These are phyloP conservation scores for Pythium pyrilobum DNA, from an alignment of 352 stramenopile species.

Conservation along the genomic window DNA sequence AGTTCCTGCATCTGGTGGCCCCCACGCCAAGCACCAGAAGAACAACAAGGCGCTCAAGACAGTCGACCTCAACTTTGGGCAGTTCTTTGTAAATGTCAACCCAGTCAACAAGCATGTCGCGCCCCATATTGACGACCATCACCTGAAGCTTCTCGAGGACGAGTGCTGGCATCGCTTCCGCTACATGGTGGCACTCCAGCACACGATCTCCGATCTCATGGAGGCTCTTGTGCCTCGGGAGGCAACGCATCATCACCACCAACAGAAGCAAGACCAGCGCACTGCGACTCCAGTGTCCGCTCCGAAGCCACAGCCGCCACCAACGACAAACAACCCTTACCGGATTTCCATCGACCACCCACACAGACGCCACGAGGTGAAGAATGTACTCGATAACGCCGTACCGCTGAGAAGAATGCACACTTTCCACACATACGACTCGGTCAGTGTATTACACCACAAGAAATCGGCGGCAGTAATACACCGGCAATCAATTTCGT, in stretches of 20 bases:
- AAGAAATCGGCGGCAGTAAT: too few species aligned
- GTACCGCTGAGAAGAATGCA: not conserved
- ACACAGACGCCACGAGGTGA: not conserved
- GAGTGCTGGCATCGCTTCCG: constrained; percentile 54
- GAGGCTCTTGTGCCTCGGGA: constrained; percentile 22
- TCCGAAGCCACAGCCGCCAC: not conserved
- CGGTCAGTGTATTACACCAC: not conserved
- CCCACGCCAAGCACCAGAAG: not conserved
- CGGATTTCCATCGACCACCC: not conserved
- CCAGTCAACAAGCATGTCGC: constrained; percentile 50
- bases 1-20: not conserved
- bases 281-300: not conserved
- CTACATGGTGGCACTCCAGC: constrained; percentile 29
- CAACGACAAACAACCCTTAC: not conserved
- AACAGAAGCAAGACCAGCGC: too few species aligned
- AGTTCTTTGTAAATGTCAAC: constrained; percentile 56
- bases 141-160: constrained; percentile 33
- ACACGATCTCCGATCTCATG: constrained; percentile 26
- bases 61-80: constrained; percentile 21
- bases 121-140: constrained; percentile 30
- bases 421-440: not conserved
- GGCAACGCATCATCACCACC: not conserved
- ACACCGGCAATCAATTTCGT: too few species aligned
- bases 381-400: not conserved
- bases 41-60: constrained; percentile 20